Evolutionary conservation across 257 asterid species (phyloP), one percentile per base, ranked within the genome.

Genomic region (Fraxinus pennsylvanica): DNA sequence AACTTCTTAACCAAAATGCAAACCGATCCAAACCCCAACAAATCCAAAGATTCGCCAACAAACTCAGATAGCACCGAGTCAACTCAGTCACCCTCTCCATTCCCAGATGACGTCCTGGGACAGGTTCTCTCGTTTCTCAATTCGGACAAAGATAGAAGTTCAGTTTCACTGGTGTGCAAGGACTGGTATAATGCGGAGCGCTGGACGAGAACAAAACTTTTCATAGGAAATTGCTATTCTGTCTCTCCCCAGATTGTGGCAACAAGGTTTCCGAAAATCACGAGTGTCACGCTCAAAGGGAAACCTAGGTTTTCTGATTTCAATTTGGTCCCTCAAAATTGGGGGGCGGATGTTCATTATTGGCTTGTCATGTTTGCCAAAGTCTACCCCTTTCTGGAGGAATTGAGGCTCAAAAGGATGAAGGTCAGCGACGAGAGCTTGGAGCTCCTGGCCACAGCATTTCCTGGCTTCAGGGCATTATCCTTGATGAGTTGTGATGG

Each of bases 151-250:
- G 97, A 92, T 72, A 82, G 97, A 76, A 86, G 88, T 88, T 83
- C 97, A 30, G 89, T 90, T 74, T 92, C 97, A 59, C 89, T 91
- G 41, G 97, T 92, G 32, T 90, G 92, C 70, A 92, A 85, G 76
- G 91, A 89, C 71, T 92, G 97, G 97, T 92, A 91, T 76, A 87
- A 89, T 69, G 96, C 97, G 2, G 97, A 92, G 85, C 85, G 97
- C 21, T 92, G 97, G 97, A 87, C 92, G 9, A 86, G 97, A 79
- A 84, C 90, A 27, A 92, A 88, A 84, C 76, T 92, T 21, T 92
- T 92, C 68, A 92, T 92, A 27, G 97, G 96, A 5, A 92, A 92
- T 80, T 89, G 97, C 83, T 92, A 90, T 68, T 87, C 94, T 6
- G 94, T 90, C 39, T 83, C 91, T 66, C 94, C 94, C 38, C 88